Evolutionary conservation across 2,329 filamentous ascomycete genomes (phyloP).

Genomic region (Xylariaceae sp.): DNA sequence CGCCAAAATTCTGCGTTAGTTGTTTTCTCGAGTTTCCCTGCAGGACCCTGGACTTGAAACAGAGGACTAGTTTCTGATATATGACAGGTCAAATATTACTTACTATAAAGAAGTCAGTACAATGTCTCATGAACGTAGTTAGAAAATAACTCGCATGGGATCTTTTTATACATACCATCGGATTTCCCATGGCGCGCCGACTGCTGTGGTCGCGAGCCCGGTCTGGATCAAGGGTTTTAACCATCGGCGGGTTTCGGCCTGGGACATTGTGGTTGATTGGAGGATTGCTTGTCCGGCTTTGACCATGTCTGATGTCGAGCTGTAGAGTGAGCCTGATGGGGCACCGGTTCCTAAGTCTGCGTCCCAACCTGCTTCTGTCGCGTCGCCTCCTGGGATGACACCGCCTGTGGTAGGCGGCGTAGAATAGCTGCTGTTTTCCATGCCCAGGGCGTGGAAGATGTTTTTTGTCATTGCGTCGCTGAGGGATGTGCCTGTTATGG

Average conservation of each 20-base stretch:
- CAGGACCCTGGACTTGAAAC: too few species aligned
- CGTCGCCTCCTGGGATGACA: conserved; percentile 12
- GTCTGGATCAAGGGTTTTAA: conserved; percentile 24
- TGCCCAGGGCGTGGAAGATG: conserved; percentile 31
- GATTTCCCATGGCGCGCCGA: conserved; percentile 31
- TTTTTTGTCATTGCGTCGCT: conserved; percentile 28
- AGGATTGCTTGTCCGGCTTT: conserved; percentile 26
- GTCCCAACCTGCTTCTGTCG: conserved; percentile 21
- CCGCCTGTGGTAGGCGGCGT: conserved; percentile 13
- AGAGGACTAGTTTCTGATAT: too few species aligned
- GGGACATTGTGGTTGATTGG: conserved; percentile 16
- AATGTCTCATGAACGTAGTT: too few species aligned
- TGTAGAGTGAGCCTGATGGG: conserved; percentile 18
- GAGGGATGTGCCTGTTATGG: conserved; percentile 36
- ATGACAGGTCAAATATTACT: too few species aligned
- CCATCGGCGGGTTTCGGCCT: conserved; percentile 25
- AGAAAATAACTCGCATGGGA: too few species aligned
- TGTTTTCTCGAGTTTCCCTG: too few species aligned
- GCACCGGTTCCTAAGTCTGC: conserved; percentile 23
- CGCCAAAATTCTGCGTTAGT: too few species aligned
- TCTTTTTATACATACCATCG: too few species aligned
- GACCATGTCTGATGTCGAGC: conserved; percentile 21
- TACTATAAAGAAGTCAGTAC: too few species aligned
- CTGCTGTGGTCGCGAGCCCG: conserved; percentile 14
- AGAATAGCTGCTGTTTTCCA: conserved; percentile 30